Evolutionary conservation across 2,329 filamentous ascomycete species (phyloP), one percentile per base, ranked within the genome.

Genomic region (Metarhizium anisopliae): DNA sequence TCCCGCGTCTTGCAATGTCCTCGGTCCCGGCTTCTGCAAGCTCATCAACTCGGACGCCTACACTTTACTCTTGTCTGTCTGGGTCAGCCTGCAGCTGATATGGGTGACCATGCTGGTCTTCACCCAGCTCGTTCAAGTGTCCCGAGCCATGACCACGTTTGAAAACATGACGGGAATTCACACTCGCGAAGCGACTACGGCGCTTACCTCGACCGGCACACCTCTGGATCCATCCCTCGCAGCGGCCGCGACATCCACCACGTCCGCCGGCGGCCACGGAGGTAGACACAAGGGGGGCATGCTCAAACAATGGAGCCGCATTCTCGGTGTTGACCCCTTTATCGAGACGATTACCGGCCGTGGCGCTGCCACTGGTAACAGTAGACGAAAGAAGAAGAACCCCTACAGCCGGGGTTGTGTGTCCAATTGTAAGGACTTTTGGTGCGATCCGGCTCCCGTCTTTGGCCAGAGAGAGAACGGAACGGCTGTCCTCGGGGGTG

Each of bases 41-140:
- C 76, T 90, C 43, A 76, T 95, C 62, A 89, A 89, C 65, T 83
- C 86, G 52, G 93, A 97, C 67, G 79, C 90, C 0, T 96, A 93
- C 68, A 93, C 89, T 1, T 80, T 96, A 30, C 76, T 95, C 11
- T 77, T 96, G 20, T 82, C 82, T 13, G 73, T 89, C 32, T 99
- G 94, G 94, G 81, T 82, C 6, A 80, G 82, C 2, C 76, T 96
- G 47, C 95, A 99, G 70, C 80, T 96, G 36, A 87, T 90, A 20
- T 99, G 94, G 94, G 90, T 97, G 2, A 86, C 87, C n/a, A 97
- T 99, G 92, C 84, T 99, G 38, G 80, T 96, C 58, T 87, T 91
- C 60, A 95, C 97, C 5, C 95, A 99, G 68, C 84, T 96, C 53
- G 80, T 96, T 52, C 94, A 99, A 68, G 86, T 99, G 53, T 88